Evolutionary conservation across 2,329 filamentous ascomycete species (phyloP).

Genomic region (Byssochlamys sp.): DNA sequence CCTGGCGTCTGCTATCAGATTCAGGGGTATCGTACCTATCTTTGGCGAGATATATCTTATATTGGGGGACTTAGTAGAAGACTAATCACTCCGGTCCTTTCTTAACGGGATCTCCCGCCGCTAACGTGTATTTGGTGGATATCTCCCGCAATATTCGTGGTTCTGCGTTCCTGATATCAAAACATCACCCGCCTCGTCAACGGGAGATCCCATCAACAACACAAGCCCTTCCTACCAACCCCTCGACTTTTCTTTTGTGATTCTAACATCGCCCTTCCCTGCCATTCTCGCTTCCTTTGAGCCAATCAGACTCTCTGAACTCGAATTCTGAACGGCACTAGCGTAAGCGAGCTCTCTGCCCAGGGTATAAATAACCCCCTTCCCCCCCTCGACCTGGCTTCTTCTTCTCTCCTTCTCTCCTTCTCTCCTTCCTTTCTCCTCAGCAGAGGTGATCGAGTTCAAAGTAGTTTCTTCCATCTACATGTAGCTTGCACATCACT

Average conservation of each 20-base stretch:
- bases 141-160: slow-evolving; percentile 2
- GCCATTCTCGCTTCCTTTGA: background rate
- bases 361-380: background rate
- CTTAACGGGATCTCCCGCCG: background rate
- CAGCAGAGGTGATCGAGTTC: background rate
- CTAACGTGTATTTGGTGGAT: background rate
- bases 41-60: background rate
- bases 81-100: background rate
- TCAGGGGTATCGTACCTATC: background rate
- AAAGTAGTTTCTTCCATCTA: background rate
- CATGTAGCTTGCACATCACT: background rate
- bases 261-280: background rate
- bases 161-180: background rate
- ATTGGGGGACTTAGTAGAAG: background rate
- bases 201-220: background rate
- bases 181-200: background rate
- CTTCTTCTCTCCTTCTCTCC: background rate
- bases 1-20: background rate
- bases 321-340: background rate
- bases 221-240: background rate
- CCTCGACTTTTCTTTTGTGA: background rate
- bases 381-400: background rate
- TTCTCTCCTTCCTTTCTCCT: background rate
- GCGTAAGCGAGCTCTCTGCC: background rate
- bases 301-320: background rate